Conservation (phyloP, 352 stramenopile species). For the Pythium sp. region DNA sequence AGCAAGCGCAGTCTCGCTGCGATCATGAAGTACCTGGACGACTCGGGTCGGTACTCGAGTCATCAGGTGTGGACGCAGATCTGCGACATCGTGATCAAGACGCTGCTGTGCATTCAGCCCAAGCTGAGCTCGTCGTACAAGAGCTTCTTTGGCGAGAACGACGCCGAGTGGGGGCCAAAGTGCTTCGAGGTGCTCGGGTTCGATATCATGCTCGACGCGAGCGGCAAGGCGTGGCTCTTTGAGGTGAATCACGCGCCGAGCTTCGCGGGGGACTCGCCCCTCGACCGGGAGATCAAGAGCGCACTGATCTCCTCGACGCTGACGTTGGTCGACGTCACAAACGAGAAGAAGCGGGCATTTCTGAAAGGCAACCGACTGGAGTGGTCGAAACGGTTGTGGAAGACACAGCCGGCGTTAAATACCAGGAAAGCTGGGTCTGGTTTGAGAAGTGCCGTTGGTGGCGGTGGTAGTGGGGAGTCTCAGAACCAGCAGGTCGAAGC, state of each 20-base stretch:
- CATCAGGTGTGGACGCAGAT: slow-evolving; percentile 33
- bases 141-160: slow-evolving; percentile 36
- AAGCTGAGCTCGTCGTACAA: slow-evolving; percentile 40
- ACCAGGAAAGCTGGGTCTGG: background rate
- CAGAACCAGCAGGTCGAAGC: background rate
- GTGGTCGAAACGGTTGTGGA: slow-evolving; percentile 39
- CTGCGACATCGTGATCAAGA: slow-evolving; percentile 42
- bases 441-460: background rate
- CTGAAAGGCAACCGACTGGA: slow-evolving; percentile 23
- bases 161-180: slow-evolving; percentile 30
- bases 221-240: slow-evolving; percentile 38
- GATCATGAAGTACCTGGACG: slow-evolving; percentile 32
- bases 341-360: slow-evolving; percentile 34
- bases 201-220: slow-evolving; percentile 42
- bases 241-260: slow-evolving; percentile 51
- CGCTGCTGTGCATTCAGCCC: slow-evolving; percentile 35
- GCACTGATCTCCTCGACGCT: slow-evolving; percentile 34
- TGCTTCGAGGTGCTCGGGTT: slow-evolving; percentile 51
- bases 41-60: slow-evolving; percentile 21
- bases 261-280: slow-evolving; percentile 38
- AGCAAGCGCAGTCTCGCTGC: slow-evolving; percentile 39
- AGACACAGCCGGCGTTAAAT: slow-evolving; percentile 1
- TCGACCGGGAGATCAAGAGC: slow-evolving; percentile 37
- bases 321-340: slow-evolving; percentile 35
- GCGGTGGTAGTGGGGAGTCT: background rate